phyloP scores from a whole-genome alignment of 2,329 filamentous ascomycete genomes.

The Aspergillus arachidicola region DNA sequence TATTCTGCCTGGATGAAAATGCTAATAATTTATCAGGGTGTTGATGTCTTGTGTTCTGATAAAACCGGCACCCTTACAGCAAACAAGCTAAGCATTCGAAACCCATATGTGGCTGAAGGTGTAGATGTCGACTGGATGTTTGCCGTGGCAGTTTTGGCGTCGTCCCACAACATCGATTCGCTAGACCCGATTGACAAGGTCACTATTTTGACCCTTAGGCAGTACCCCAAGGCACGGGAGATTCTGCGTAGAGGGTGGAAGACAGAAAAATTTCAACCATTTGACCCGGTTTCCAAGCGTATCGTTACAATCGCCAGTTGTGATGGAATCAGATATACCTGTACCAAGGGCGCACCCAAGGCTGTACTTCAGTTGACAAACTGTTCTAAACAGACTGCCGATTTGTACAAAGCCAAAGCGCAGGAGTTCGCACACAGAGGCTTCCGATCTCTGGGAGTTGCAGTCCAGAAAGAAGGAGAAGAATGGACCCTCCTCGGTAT shows the following conservation, averaged over 20 bases:
- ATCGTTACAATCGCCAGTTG: slow-evolving; percentile 71
- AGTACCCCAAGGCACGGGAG: slow-evolving; percentile 74
- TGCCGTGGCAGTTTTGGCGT: slow-evolving; percentile 74
- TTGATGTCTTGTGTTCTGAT: slow-evolving; percentile 78
- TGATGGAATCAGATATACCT: slow-evolving; percentile 70
- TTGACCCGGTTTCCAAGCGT: slow-evolving; percentile 79
- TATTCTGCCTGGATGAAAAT: background rate
- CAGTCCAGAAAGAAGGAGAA: slow-evolving; percentile 74
- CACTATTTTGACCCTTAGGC: slow-evolving; percentile 72
- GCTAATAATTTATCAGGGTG: slow-evolving; percentile 47
- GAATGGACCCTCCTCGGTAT: slow-evolving; percentile 74
- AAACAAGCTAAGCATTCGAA: slow-evolving; percentile 71
- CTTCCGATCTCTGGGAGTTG: slow-evolving; percentile 78
- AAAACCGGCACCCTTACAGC: slow-evolving; percentile 74
- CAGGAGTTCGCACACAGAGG: slow-evolving; percentile 76
- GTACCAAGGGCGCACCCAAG: slow-evolving; percentile 77
- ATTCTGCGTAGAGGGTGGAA: slow-evolving; percentile 74
- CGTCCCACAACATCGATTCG: slow-evolving; percentile 76
- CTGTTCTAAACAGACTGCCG: slow-evolving; percentile 65
- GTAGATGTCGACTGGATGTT: slow-evolving; percentile 84
- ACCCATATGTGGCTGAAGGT: slow-evolving; percentile 75
- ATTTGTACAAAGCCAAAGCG: slow-evolving; percentile 70
- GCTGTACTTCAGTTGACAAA: slow-evolving; percentile 70
- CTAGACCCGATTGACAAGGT: slow-evolving; percentile 81
- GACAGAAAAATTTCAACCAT: slow-evolving; percentile 70